These are phyloP conservation scores for Fusarium sp. DNA, from an alignment of 2,329 filamentous ascomycete species.

Conservation along the genomic window DNA sequence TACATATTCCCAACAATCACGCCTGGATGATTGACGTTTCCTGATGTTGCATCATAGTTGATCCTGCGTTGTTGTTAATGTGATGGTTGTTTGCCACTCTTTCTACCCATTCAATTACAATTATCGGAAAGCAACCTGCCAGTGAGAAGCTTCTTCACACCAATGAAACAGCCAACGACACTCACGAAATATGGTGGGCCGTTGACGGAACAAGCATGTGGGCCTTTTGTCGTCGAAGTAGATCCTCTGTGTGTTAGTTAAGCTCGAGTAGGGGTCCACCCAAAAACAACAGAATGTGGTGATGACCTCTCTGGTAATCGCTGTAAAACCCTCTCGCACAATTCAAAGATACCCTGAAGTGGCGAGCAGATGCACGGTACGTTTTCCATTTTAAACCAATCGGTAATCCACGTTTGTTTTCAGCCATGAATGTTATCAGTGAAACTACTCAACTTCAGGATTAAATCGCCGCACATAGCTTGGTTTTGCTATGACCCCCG, in stretches of 20 bases:
- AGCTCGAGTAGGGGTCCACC: constrained; percentile 24
- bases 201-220: constrained; percentile 29
- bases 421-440: constrained; percentile 6
- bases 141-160: not conserved
- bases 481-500: constrained; percentile 7
- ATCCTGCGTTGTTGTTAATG: not conserved
- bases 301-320: not conserved
- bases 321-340: not conserved
- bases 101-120: not conserved
- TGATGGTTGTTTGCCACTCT: constrained; percentile 7
- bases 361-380: constrained; percentile 1
- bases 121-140: not conserved
- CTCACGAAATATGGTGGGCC: constrained; percentile 17
- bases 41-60: constrained; percentile 1
- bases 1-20: not conserved
- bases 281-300: constrained; percentile 9
- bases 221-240: constrained; percentile 3
- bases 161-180: constrained; percentile 2
- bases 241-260: constrained; percentile 9
- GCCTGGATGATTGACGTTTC: not conserved
- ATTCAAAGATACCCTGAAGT: not conserved
- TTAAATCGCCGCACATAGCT: constrained; percentile 7
- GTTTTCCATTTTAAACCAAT: constrained; percentile 10
- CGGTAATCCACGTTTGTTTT: not conserved
- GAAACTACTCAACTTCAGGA: not conserved